Conservation (phyloP, 306 rosid species). For the Dryas alaskensis region DNA sequence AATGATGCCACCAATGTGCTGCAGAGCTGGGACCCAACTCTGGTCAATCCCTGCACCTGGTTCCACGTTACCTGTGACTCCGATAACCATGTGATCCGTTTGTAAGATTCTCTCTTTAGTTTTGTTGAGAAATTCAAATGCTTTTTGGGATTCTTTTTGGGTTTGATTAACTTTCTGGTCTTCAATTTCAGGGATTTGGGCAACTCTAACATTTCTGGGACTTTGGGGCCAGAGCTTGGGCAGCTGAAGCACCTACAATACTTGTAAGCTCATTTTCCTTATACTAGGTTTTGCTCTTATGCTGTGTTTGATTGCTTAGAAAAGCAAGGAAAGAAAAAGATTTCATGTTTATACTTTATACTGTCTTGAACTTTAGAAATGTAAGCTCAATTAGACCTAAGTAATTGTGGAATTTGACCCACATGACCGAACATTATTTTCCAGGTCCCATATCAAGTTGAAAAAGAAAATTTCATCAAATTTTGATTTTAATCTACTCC, state of each 20-base stretch:
- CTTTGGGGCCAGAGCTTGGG: conserved; percentile 82
- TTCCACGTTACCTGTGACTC: conserved; percentile 87
- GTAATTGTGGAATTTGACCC: not conserved
- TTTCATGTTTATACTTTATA: not conserved
- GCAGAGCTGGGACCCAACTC: conserved; percentile 99
- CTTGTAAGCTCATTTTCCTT: conserved; percentile 47
- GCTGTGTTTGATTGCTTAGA: conserved; percentile 15
- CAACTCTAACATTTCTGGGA: conserved; percentile 79
- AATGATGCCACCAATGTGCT: conserved; percentile 73
- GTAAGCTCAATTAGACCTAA: not conserved
- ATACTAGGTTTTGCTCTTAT: not conserved
- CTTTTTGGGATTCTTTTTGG: not conserved
- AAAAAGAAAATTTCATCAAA: not conserved
- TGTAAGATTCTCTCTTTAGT: conserved; percentile 44
- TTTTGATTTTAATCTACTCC: not conserved
- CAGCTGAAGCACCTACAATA: conserved; percentile 72
- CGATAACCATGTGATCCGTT: conserved; percentile 70
- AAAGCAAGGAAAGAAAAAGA: not conserved
- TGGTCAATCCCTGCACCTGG: conserved; percentile 99
- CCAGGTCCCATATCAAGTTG: not conserved
- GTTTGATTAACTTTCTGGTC: conserved; percentile 3
- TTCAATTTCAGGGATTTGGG: conserved; percentile 89
- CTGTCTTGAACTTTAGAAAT: conserved; percentile 8
- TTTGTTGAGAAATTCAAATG: not conserved
- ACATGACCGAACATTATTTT: not conserved